Evolutionary conservation across 2,329 filamentous ascomycete genomes (phyloP).

Genomic region (Cladosporium halotolerans): DNA sequence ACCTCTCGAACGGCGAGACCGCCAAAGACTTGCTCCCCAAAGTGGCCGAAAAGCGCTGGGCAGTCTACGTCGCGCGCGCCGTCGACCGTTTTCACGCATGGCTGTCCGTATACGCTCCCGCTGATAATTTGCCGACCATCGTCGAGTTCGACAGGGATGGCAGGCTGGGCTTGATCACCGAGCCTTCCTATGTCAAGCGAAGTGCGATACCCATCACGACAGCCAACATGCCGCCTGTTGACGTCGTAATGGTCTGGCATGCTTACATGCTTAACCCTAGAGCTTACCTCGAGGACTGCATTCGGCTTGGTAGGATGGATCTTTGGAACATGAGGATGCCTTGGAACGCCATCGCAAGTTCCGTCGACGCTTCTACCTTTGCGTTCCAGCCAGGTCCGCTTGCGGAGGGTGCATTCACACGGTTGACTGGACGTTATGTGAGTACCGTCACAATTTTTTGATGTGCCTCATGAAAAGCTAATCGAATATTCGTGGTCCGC

Average conservation of each 20-base stretch:
- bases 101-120: constrained; percentile 46
- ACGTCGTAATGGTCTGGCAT: constrained; percentile 76
- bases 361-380: constrained; percentile 54
- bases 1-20: constrained; percentile 20
- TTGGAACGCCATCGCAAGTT: constrained; percentile 53
- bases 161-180: not conserved
- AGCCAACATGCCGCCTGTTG: constrained; percentile 35
- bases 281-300: constrained; percentile 66
- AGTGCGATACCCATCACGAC: not conserved
- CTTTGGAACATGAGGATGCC: constrained; percentile 61
- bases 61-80: constrained; percentile 60
- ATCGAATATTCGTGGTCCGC: constrained; percentile 14
- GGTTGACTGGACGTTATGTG: constrained; percentile 35
- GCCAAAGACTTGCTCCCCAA: constrained; percentile 38
- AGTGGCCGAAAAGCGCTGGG: constrained; percentile 68
- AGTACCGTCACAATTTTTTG: not conserved
- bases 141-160: not conserved
- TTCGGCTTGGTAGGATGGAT: constrained; percentile 51
- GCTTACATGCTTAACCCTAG: constrained; percentile 71
- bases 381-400: constrained; percentile 45
- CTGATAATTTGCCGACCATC: constrained; percentile 32
- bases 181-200: not conserved
- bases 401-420: constrained; percentile 44
- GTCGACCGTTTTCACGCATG: constrained; percentile 62
- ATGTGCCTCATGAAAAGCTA: not conserved